phyloP scores from a whole-genome alignment of 1,284 basidiomycete genomes.

The Cryptococcus wingfieldii region DNA sequence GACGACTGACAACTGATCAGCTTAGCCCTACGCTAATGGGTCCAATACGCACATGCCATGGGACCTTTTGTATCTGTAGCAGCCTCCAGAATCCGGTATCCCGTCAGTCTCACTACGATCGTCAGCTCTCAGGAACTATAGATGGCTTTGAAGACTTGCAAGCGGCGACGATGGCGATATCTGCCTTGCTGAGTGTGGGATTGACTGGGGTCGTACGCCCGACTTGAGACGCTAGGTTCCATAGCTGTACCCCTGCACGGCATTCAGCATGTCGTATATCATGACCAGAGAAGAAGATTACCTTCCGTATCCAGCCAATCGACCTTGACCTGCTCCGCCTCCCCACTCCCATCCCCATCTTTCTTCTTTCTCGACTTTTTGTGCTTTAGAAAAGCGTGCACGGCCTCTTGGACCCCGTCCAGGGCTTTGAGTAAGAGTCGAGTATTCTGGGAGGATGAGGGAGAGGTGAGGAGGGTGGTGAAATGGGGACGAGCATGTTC shows the following conservation, averaged over 20 bases:
- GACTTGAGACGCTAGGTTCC: slow-evolving; percentile 2
- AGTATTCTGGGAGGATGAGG: not conserved
- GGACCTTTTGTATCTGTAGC: slow-evolving; percentile 1
- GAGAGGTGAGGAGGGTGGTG: not conserved
- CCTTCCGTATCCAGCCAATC: slow-evolving; percentile 4
- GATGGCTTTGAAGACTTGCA: not conserved
- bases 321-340: not conserved
- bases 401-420: not conserved
- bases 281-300: not conserved
- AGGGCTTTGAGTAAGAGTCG: not conserved
- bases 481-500: not conserved
- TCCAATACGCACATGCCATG: not conserved
- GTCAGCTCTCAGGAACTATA: not conserved
- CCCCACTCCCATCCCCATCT: not conserved
- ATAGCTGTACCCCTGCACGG: not conserved
- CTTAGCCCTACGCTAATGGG: not conserved
- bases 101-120: not conserved
- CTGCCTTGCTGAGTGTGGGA: slow-evolving; percentile 1
- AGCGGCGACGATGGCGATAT: not conserved
- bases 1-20: not conserved
- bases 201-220: not conserved
- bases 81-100: not conserved
- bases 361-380: not conserved
- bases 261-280: not conserved
- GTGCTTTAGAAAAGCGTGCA: not conserved